These are phyloP conservation scores for Colletotrichum sp. DNA, from an alignment of 2,329 filamentous ascomycete genomes.

Conservation along the genomic window DNA sequence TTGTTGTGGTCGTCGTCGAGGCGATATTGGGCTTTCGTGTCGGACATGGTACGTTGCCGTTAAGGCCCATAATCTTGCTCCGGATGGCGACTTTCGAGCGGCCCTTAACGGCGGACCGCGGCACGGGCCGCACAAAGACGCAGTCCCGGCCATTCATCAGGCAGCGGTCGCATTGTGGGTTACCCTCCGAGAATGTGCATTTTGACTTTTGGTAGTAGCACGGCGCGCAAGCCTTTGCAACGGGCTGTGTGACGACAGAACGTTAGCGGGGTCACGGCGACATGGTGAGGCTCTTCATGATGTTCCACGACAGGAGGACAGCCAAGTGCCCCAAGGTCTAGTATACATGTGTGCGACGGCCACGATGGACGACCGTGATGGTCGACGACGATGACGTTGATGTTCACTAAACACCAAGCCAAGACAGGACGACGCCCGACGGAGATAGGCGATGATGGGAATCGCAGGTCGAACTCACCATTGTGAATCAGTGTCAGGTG, in stretches of 20 bases:
- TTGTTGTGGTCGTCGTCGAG: neutral
- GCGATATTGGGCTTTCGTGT: neutral
- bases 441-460: slow-evolving; percentile 2
- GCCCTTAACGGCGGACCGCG: slow-evolving; percentile 14
- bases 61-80: slow-evolving; percentile 10
- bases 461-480: slow-evolving; percentile 10
- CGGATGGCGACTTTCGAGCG: slow-evolving; percentile 6
- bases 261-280: neutral
- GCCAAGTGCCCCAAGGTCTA: neutral
- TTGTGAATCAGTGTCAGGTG: slow-evolving; percentile 13
- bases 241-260: neutral
- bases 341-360: neutral
- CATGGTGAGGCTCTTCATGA: neutral
- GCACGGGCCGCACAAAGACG: slow-evolving; percentile 20
- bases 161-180: slow-evolving; percentile 19
- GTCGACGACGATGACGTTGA: neutral
- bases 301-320: neutral
- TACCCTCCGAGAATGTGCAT: slow-evolving; percentile 20
- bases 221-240: slow-evolving; percentile 20
- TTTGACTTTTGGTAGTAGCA: slow-evolving; percentile 22
- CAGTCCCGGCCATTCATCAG: slow-evolving; percentile 20
- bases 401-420: neutral
- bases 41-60: neutral
- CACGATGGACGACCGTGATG: neutral
- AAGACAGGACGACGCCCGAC: neutral